phyloP scores from a whole-genome alignment of 2,329 filamentous ascomycete species.

The Decorospora gaudefroyi region DNA sequence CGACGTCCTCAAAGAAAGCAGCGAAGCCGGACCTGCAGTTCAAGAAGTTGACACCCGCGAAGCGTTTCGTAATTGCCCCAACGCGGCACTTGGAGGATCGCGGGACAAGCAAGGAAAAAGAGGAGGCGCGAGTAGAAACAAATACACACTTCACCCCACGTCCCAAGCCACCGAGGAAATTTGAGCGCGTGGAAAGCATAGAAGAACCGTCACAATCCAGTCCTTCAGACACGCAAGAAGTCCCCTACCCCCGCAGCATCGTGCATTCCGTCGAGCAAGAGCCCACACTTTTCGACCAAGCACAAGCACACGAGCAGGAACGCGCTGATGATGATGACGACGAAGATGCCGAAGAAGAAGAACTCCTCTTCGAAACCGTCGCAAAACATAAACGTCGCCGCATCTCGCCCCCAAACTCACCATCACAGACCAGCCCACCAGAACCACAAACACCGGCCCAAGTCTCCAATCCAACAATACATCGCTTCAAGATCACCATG shows the following conservation, averaged over 20 bases:
- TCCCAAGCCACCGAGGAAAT: conserved; percentile 22
- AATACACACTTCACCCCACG: conserved; percentile 17
- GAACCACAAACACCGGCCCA: conserved; percentile 19
- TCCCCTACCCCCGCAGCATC: conserved; percentile 5
- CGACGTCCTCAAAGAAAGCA: not conserved
- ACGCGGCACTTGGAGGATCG: conserved; percentile 11
- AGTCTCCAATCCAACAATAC: conserved; percentile 17
- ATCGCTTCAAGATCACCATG: conserved; percentile 35
- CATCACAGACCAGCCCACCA: conserved; percentile 5
- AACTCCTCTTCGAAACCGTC: conserved; percentile 33
- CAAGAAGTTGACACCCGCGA: conserved; percentile 36
- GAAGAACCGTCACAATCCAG: conserved; percentile 36
- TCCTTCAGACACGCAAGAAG: conserved; percentile 12
- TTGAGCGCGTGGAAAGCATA: conserved; percentile 44
- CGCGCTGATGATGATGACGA: too few relatives aligned
- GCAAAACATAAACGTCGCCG: conserved; percentile 36
- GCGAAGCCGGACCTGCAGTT: conserved; percentile 8
- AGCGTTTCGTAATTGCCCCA: conserved; percentile 39
- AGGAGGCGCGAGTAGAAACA: conserved; percentile 1
- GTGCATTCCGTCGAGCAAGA: conserved; percentile 24
- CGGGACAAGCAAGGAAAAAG: conserved; percentile 7
- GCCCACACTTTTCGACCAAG: conserved; percentile 6
- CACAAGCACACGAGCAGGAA: not conserved
- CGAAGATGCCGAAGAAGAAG: conserved; percentile 24
- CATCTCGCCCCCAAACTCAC: conserved; percentile 18